phyloP scores from a whole-genome alignment of 805 yeast species.

The Lachancea thermotolerans region DNA sequence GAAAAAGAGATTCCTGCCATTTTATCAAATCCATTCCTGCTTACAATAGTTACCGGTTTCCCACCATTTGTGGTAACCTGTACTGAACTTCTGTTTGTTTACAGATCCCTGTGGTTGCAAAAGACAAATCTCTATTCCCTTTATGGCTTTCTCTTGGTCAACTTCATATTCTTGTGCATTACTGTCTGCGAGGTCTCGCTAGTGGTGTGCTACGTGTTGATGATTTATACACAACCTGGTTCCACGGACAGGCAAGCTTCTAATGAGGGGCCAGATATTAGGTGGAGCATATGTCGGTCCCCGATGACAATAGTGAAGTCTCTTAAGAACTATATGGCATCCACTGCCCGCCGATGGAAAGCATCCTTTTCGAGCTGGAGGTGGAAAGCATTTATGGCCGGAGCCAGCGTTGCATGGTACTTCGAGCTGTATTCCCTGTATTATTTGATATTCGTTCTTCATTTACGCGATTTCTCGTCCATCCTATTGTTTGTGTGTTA shows the following conservation, averaged over 20 bases:
- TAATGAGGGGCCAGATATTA: conserved; percentile 8
- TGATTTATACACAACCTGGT: conserved; percentile 36
- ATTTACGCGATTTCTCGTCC: conserved; percentile 61
- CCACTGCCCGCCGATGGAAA: background rate
- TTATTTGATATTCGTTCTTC: conserved; percentile 52
- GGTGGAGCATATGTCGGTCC: background rate
- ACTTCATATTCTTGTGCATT: conserved; percentile 50
- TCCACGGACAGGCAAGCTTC: background rate
- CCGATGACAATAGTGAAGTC: background rate
- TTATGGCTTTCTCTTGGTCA: conserved; percentile 69
- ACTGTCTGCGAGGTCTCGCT: conserved; percentile 68
- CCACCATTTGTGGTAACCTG: conserved; percentile 77
- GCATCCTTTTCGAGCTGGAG: conserved; percentile 49
- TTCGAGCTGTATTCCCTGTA: conserved; percentile 61
- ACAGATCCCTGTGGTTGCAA: conserved; percentile 74
- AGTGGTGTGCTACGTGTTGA: conserved; percentile 57
- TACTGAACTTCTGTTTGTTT: conserved; percentile 66
- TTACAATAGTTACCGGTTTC: conserved; percentile 48
- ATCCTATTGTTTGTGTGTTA: conserved; percentile 64
- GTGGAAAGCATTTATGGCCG: conserved; percentile 71
- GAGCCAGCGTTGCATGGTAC: conserved; percentile 67
- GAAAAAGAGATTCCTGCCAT: background rate
- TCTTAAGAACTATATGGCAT: background rate
- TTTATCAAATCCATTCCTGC: conserved; percentile 10
- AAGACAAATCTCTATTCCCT: conserved; percentile 71